phyloP scores from a whole-genome alignment of 768 basidiomycete genomes.

The Kwoniella sp. region DNA sequence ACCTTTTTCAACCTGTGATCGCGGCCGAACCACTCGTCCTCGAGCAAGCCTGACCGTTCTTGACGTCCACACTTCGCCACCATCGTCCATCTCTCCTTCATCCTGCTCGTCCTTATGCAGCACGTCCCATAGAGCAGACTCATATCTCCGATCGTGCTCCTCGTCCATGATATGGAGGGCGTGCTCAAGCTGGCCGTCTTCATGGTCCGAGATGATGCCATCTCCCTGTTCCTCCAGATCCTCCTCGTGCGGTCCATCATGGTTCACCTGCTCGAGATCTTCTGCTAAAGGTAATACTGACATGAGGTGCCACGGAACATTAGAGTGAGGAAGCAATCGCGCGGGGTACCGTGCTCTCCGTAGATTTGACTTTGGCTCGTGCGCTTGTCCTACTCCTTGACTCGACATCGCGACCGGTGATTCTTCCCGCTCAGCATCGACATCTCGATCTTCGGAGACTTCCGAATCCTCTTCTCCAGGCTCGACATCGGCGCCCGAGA shows the following conservation, averaged over 20 bases:
- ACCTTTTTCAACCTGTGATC: constrained; percentile 1
- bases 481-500: not conserved
- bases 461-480: not conserved
- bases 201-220: not conserved
- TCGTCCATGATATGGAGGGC: constrained; percentile 13
- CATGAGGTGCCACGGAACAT: not conserved
- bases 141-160: constrained; percentile 11
- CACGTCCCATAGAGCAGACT: constrained; percentile 1
- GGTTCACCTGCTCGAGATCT: not conserved
- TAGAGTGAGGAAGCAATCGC: not conserved
- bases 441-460: not conserved
- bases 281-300: not conserved
- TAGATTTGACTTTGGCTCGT: not conserved
- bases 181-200: constrained; percentile 13
- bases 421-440: not conserved
- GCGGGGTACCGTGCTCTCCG: not conserved
- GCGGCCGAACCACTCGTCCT: not conserved
- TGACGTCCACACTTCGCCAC: constrained; percentile 4
- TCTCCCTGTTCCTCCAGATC: constrained; percentile 1
- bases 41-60: not conserved
- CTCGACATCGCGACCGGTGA: too few relatives aligned
- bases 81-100: constrained; percentile 1
- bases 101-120: not conserved
- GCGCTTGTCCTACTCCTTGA: not conserved
- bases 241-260: not conserved